Evolutionary conservation across 2,329 filamentous ascomycete species (phyloP).

Genomic region (Dactylonectria macrodidyma): DNA sequence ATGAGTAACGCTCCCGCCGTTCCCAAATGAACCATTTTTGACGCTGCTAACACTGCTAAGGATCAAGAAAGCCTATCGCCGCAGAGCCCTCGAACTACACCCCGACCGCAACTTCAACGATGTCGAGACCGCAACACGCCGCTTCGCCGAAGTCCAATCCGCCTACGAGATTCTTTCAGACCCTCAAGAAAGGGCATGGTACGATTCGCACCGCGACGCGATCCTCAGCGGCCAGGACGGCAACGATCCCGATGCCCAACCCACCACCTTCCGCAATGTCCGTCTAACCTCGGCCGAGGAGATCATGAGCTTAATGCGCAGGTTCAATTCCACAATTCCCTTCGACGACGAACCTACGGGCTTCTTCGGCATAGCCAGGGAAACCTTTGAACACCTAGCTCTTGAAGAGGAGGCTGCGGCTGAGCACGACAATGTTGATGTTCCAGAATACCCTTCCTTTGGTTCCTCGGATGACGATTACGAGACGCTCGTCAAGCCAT

Average conservation of each 20-base stretch:
- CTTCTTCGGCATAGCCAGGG: constrained; percentile 86
- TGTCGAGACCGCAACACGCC: constrained; percentile 84
- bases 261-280: constrained; percentile 77
- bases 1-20: constrained; percentile 73
- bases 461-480: constrained; percentile 83
- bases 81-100: constrained; percentile 92
- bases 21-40: neutral
- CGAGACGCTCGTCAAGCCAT: constrained; percentile 82
- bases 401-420: constrained; percentile 84
- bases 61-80: constrained; percentile 94
- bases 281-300: constrained; percentile 86
- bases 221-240: constrained; percentile 79
- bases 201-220: constrained; percentile 91
- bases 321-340: constrained; percentile 83
- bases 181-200: constrained; percentile 96
- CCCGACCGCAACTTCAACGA: constrained; percentile 94
- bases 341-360: constrained; percentile 86
- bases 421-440: constrained; percentile 74
- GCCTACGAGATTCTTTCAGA: constrained; percentile 98
- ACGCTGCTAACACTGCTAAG: constrained; percentile 57
- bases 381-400: constrained; percentile 85
- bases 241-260: constrained; percentile 60
- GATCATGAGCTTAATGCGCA: constrained; percentile 82
- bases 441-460: constrained; percentile 84
- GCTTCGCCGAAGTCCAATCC: constrained; percentile 92